phyloP scores from a whole-genome alignment of 2,329 filamentous ascomycete genomes.

The Fonsecaea nubica region DNA sequence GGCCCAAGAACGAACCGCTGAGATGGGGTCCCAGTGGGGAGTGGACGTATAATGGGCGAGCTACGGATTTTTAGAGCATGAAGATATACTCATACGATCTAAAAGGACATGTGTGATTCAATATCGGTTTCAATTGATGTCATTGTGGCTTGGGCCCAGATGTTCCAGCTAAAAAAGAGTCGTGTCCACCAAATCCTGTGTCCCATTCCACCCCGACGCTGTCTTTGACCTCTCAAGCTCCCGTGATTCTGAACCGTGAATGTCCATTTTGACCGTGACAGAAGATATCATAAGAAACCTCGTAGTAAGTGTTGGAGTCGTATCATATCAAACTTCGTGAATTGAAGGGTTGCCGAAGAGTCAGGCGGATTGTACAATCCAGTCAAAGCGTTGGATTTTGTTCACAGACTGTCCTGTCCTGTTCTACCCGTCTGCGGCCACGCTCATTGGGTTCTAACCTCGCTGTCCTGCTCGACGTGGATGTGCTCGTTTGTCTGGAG shows the following conservation, averaged over 20 bases:
- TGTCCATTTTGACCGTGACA: constrained; percentile 4
- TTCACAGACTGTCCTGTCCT: not conserved
- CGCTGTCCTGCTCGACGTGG: constrained; percentile 76
- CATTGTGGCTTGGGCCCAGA: not conserved
- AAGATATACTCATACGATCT: not conserved
- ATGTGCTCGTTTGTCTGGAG: constrained; percentile 74
- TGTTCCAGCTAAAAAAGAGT: not conserved
- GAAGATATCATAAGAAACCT: constrained; percentile 2
- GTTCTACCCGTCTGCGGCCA: too few relatives aligned
- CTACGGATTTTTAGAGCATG: constrained; percentile 77
- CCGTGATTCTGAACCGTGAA: not conserved
- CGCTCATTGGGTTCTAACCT: constrained; percentile 72
- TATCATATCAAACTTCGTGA: constrained; percentile 12
- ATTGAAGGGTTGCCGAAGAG: not conserved
- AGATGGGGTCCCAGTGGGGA: constrained; percentile 78
- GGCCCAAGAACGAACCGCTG: constrained; percentile 95
- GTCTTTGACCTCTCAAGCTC: not conserved
- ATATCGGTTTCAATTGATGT: not conserved
- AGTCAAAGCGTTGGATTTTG: not conserved
- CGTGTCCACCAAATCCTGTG: not conserved
- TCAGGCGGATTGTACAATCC: not conserved
- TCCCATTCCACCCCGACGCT: not conserved
- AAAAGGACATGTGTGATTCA: not conserved
- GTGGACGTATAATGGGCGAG: constrained; percentile 94
- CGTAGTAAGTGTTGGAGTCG: not conserved